Conservation (phyloP, 345 rosid genomes). For the Bruguiera parviflora region DNA sequence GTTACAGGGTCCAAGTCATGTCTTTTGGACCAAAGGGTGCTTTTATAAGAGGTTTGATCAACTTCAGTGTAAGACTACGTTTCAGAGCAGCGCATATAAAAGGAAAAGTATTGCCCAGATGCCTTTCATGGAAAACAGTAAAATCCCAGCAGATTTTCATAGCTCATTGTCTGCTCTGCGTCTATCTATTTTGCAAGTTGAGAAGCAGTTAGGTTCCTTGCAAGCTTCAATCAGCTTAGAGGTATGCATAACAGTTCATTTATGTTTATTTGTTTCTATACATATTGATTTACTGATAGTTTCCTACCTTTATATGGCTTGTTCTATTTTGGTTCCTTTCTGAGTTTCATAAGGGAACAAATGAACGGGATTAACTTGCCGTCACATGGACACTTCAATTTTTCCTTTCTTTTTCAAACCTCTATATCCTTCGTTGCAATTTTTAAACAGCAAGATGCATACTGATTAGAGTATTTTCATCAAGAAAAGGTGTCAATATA, state of each 20-base stretch:
- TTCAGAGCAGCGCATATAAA: conserved; percentile 75
- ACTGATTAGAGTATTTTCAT: too few relatives aligned
- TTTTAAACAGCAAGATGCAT: too few relatives aligned
- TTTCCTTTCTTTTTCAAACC: too few relatives aligned
- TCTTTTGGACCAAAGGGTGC: conserved; percentile 37
- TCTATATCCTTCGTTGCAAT: too few relatives aligned
- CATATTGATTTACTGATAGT: neutral
- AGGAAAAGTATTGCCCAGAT: conserved; percentile 53
- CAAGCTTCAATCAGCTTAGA: conserved; percentile 31
- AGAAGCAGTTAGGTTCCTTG: conserved; percentile 46
- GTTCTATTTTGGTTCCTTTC: too few relatives aligned
- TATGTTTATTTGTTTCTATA: too few relatives aligned
- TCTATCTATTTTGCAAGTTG: conserved; percentile 48
- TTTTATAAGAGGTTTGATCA: conserved; percentile 42
- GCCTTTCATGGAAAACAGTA: conserved; percentile 63
- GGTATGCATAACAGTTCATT: conserved; percentile 29
- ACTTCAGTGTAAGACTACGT: conserved; percentile 69
- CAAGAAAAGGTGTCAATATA: too few relatives aligned
- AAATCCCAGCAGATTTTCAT: conserved; percentile 60
- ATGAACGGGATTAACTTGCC: too few relatives aligned
- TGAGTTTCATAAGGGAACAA: too few relatives aligned
- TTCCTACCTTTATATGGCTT: neutral
- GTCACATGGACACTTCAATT: too few relatives aligned
- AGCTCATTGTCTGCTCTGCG: conserved; percentile 59
- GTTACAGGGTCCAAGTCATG: conserved; percentile 50